These are phyloP conservation scores for Schwanniomyces pseudopolymorphus DNA, from an alignment of 805 yeast genomes.

Conservation along the genomic window DNA sequence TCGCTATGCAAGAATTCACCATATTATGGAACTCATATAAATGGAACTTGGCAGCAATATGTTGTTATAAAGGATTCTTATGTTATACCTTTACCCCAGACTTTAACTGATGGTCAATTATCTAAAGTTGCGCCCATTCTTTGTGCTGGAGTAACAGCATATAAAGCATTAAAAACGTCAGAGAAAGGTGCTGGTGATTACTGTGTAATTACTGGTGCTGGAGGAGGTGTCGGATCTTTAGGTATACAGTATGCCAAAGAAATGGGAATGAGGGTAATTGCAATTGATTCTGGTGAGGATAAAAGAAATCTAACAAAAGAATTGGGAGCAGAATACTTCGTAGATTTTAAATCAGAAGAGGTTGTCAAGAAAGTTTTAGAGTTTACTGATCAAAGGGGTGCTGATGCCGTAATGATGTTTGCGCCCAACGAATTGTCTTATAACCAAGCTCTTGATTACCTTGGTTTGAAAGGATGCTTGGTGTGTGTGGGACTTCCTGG, in stretches of 20 bases:
- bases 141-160: constrained; percentile 90
- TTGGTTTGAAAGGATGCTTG: constrained; percentile 31
- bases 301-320: constrained; percentile 52
- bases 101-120: constrained; percentile 70
- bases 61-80: constrained; percentile 62
- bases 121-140: constrained; percentile 77
- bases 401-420: constrained; percentile 73
- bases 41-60: constrained; percentile 89
- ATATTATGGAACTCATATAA: constrained; percentile 76
- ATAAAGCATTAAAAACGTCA: constrained; percentile 85
- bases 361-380: constrained; percentile 52
- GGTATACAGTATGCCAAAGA: constrained; percentile 75
- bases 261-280: constrained; percentile 72
- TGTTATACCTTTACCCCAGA: constrained; percentile 79
- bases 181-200: constrained; percentile 66
- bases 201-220: constrained; percentile 78
- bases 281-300: constrained; percentile 67
- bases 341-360: constrained; percentile 58
- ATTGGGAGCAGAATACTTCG: constrained; percentile 63
- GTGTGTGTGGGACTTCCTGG: constrained; percentile 70
- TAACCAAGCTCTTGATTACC: constrained; percentile 53
- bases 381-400: constrained; percentile 63
- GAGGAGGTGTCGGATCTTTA: constrained; percentile 75
- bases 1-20: constrained; percentile 69
- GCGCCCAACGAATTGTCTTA: constrained; percentile 71